Conservation (phyloP, 371 early-diverging fungal genomes). For the Dinochytrium kinnereticum region DNA sequence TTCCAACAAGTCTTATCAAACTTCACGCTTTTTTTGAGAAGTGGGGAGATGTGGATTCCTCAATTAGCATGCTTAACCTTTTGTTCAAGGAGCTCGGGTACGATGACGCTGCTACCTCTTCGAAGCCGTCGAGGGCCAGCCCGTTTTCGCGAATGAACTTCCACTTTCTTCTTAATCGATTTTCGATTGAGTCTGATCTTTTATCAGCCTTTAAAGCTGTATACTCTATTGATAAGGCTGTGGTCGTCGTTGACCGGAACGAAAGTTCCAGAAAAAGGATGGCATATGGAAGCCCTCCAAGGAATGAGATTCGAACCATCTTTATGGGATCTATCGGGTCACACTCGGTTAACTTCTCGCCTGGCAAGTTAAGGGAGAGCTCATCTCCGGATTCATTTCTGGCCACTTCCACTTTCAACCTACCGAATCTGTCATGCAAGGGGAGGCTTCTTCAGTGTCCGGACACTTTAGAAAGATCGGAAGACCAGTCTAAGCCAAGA, state of each 20-base stretch:
- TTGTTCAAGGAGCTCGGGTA: slow-evolving; percentile 4
- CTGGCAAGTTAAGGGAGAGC: not conserved
- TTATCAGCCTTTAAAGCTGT: slow-evolving; percentile 69
- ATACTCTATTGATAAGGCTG: slow-evolving; percentile 60
- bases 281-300: not conserved
- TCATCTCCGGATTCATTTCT: not conserved
- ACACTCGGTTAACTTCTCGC: not conserved
- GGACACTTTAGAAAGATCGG: not conserved
- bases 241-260: slow-evolving; percentile 36
- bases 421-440: not conserved
- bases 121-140: not conserved
- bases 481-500: not conserved
- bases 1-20: slow-evolving; percentile 77
- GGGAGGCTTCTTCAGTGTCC: not conserved
- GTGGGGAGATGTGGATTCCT: slow-evolving; percentile 70
- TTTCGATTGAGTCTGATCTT: slow-evolving; percentile 67
- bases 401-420: not conserved
- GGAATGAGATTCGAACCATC: not conserved
- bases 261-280: not conserved
- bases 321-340: slow-evolving; percentile 2
- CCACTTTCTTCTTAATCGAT: slow-evolving; percentile 65
- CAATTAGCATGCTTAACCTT: not conserved
- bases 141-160: slow-evolving; percentile 41
- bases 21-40: slow-evolving; percentile 80
- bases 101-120: slow-evolving; percentile 42